A percentile compares a stretch with the other conserved stretches of the same genome.
phyloP scores from a whole-genome alignment of 805 yeast genomes.

The Candida hispaniensis region DNA sequence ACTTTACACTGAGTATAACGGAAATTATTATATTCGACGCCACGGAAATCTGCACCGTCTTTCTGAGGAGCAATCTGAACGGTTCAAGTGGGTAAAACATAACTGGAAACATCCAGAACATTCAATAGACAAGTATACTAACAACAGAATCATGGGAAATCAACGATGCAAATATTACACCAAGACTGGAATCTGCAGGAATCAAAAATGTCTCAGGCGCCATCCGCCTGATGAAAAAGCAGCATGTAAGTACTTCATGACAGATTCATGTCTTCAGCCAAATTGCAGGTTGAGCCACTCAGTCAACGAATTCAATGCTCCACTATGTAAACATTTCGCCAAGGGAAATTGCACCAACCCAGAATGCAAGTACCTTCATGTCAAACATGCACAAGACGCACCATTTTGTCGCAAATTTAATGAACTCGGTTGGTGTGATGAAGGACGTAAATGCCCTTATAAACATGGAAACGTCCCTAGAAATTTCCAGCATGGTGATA shows the following conservation, averaged over 20 bases:
- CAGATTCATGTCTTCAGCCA: slow-evolving; percentile 1
- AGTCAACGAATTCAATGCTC: slow-evolving; percentile 2
- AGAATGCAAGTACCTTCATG: slow-evolving; percentile 8
- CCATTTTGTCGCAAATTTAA: slow-evolving; percentile 10
- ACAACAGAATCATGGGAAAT: no score
- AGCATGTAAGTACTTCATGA: slow-evolving; percentile 8
- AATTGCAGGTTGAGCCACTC: slow-evolving; percentile 7
- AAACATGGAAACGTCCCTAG: no score
- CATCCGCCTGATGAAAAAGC: slow-evolving; percentile 4
- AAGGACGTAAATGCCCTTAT: slow-evolving; percentile 7
- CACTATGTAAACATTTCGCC: slow-evolving; percentile 7
- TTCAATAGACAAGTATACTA: no score
- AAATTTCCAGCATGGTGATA: no score
- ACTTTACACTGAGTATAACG: slow-evolving; percentile 6
- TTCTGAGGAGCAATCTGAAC: slow-evolving; percentile 13
- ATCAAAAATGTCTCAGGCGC: slow-evolving; percentile 3
- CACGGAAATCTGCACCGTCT: slow-evolving; percentile 12
- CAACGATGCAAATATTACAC: slow-evolving; percentile 10
- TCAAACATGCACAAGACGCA: slow-evolving; percentile 8
- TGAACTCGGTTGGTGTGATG: slow-evolving; percentile 12
- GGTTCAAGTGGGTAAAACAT: no score
- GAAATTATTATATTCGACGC: slow-evolving; percentile 9
- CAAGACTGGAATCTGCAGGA: slow-evolving; percentile 4
- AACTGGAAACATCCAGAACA: no score
- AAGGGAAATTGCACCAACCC: slow-evolving; percentile 13